phyloP scores from a whole-genome alignment of 129 eudicot genomes.

The Cynara cardunculus region DNA sequence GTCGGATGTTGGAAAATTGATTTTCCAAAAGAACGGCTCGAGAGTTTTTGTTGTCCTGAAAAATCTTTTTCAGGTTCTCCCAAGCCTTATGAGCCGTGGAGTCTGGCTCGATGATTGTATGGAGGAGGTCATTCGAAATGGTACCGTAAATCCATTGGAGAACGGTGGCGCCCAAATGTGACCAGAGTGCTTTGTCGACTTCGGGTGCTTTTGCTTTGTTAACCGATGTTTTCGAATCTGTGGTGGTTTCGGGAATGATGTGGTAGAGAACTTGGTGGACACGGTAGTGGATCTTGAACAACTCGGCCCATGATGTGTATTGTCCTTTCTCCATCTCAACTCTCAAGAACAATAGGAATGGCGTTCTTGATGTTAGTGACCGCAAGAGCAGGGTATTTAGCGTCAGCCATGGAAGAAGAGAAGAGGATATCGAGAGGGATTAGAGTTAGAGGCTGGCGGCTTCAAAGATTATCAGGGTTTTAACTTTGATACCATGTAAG shows the following conservation, averaged over 20 bases:
- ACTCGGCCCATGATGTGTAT: not conserved
- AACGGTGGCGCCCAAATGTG: not conserved
- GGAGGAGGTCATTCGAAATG: not conserved
- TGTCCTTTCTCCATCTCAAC: not conserved
- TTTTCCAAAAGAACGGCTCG: no score
- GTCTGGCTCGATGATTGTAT: not conserved
- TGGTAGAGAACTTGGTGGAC: not conserved
- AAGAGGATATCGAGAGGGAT: no score
- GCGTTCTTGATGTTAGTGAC: no score
- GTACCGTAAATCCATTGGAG: not conserved
- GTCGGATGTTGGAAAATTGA: no score
- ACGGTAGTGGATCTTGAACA: not conserved
- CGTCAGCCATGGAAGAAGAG: no score
- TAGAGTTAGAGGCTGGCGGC: no score
- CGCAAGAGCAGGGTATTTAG: no score
- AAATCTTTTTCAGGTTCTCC: no score
- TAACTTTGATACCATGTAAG: no score
- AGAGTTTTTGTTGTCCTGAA: no score
- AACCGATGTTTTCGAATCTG: not conserved
- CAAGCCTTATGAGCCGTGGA: no score
- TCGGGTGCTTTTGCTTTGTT: not conserved
- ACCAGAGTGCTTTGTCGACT: not conserved
- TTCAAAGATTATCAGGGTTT: no score
- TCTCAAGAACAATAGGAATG: not conserved
- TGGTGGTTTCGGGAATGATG: not conserved